These are phyloP conservation scores for Aspergillus baeticus DNA, from an alignment of 495 filamentous ascomycete genomes.

Conservation along the genomic window DNA sequence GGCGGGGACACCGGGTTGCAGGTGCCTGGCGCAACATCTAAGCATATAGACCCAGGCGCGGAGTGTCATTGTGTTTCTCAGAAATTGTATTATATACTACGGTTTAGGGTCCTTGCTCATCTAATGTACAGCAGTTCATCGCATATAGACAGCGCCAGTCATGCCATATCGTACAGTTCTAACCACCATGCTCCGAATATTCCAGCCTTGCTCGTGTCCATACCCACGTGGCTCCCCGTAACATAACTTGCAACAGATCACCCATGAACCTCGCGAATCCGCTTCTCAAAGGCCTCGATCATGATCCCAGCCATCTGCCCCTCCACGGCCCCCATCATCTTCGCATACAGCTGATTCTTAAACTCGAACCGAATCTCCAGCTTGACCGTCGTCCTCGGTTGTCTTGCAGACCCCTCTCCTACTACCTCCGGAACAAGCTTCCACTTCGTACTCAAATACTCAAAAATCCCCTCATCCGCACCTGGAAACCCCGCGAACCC, in stretches of 20 bases:
- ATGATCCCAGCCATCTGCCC: slow-evolving; percentile 82
- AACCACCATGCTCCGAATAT: not conserved
- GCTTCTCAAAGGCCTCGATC: slow-evolving; percentile 90
- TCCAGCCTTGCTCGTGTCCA: not conserved
- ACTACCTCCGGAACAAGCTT: slow-evolving; percentile 50
- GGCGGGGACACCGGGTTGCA: slow-evolving; percentile 19
- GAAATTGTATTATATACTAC: slow-evolving; percentile 32
- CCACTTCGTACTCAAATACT: slow-evolving; percentile 78
- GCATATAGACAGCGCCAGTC: slow-evolving; percentile 3
- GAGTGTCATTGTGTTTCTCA: slow-evolving; percentile 16
- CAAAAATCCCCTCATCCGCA: slow-evolving; percentile 60
- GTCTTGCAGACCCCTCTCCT: slow-evolving; percentile 26
- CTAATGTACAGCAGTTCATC: slow-evolving; percentile 26
- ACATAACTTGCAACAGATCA: not conserved
- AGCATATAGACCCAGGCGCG: slow-evolving; percentile 21
- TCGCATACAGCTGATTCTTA: slow-evolving; percentile 77
- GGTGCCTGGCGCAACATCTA: slow-evolving; percentile 28
- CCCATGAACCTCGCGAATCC: slow-evolving; percentile 59
- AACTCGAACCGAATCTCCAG: slow-evolving; percentile 80
- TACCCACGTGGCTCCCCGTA: not conserved
- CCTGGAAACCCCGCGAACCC: slow-evolving; percentile 34
- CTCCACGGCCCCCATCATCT: slow-evolving; percentile 73
- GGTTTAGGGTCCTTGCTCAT: slow-evolving; percentile 16
- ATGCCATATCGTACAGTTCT: not conserved
- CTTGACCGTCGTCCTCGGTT: slow-evolving; percentile 59